Base-by-base conservation (phyloP, 2,329 filamentous ascomycete species). In the Microsporum canis region DNA sequence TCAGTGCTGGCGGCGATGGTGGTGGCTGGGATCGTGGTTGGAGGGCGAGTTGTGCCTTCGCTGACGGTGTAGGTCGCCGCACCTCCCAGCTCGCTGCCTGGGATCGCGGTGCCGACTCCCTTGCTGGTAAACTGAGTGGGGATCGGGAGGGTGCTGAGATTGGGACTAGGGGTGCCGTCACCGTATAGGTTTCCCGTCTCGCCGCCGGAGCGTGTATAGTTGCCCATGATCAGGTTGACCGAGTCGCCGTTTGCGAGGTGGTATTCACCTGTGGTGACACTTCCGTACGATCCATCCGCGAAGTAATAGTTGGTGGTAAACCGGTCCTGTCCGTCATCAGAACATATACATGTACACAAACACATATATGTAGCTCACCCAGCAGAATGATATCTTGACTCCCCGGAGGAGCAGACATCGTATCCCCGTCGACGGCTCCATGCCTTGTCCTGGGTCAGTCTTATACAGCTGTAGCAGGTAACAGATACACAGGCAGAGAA, bases 261-360 rank as follows among this genome's bases (percentile, higher is more conserved):
- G 66, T 79, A 80, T 14, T 73, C 64, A 10, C 78, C 79, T 0
- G 70, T 71, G 1, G 71, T 72, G n/a, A 80, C 68, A 1, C 74
- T 77, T 10, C 79, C 79, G 58, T 72, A 78, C 14, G 77, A 76
- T 38, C 74, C 74, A 62, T 79, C 78, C 2, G 75, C 68, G 57
- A 81, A 76, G 59, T 73, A 74, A 65, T 70, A 80, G 64, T 80
- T 77, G 17, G 79, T 81, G 3, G 79, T 81, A 69, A 78, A 81
- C 60, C 74, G 75, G 67, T 81, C 79, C 71, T 36, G 17, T 23
- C 17, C 17, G 17, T 23, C 17, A 23, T 23, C 17, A 23, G 17
- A 23, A 23, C 17, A 23, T 23, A 23, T 23, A 23, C 17, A 23
- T 23, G 17, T 23, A 23, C 17, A 23, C 17, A 23, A 23, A 23